These are phyloP conservation scores for Plenodomus lindquistii DNA, from an alignment of 2,329 filamentous ascomycete species.

Conservation along the genomic window DNA sequence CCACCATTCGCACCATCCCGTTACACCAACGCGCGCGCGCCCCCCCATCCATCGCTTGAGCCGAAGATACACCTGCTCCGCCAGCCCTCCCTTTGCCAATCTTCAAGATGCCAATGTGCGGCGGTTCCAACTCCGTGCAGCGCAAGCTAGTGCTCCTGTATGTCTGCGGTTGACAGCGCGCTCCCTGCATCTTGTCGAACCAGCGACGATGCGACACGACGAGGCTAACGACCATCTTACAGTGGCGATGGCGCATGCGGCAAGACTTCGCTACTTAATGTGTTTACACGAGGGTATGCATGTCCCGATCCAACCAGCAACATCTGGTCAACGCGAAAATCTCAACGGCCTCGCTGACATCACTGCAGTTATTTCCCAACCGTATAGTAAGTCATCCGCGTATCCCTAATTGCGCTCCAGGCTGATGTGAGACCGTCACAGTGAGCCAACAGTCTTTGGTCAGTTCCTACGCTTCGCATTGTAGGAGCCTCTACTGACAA, in stretches of 20 bases:
- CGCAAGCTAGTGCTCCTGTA: constrained; percentile 95
- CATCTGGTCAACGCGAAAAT: neutral
- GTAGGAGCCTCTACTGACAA: constrained; percentile 22
- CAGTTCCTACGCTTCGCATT: constrained; percentile 23
- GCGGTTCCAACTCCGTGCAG: constrained; percentile 74
- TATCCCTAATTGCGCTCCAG: constrained; percentile 9
- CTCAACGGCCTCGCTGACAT: constrained; percentile 14
- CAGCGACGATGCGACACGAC: constrained; percentile 20
- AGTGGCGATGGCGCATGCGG: constrained; percentile 96
- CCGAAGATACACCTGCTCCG: constrained; percentile 29
- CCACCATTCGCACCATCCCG: constrained; percentile 12
- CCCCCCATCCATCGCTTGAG: constrained; percentile 23
- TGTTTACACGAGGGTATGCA: constrained; percentile 93
- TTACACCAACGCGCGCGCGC: constrained; percentile 31
- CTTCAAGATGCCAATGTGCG: constrained; percentile 52
- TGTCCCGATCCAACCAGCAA: constrained; percentile 31
- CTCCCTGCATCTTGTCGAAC: constrained; percentile 10
- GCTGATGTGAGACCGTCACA: constrained; percentile 38
- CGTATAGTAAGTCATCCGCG: constrained; percentile 70
- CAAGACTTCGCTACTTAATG: constrained; percentile 95
- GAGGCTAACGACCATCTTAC: constrained; percentile 25
- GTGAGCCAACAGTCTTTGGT: constrained; percentile 91
- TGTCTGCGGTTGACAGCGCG: constrained; percentile 43
- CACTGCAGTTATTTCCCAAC: constrained; percentile 84
- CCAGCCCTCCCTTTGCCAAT: constrained; percentile 13